Evolutionary conservation across 2,329 filamentous ascomycete genomes (phyloP).

Genomic region (Trichophyton mentagrophytes): DNA sequence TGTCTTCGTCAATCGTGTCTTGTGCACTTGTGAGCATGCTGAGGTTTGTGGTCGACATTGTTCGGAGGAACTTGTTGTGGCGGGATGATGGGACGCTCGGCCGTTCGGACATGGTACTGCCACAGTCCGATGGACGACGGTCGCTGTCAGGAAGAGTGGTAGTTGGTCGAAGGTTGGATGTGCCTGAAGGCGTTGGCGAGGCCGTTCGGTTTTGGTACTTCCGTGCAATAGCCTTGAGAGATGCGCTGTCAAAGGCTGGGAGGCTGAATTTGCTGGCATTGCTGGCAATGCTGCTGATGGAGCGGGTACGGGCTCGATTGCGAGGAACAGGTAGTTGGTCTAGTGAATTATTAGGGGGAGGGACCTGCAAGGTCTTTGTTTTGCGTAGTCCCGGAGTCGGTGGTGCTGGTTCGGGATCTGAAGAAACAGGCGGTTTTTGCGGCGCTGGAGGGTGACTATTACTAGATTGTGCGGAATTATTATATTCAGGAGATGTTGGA

Average conservation of each 20-base stretch:
- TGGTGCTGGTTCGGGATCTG: not conserved
- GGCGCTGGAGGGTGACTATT: not conserved
- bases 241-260: slow-evolving; percentile 9
- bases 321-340: not conserved
- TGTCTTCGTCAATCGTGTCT: not conserved
- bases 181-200: slow-evolving; percentile 3
- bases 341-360: not conserved
- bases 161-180: not conserved
- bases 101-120: slow-evolving; percentile 1
- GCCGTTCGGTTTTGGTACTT: slow-evolving; percentile 6
- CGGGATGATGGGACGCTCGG: not conserved
- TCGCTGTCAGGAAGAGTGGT: not conserved
- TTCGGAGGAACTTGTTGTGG: not conserved
- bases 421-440: not conserved
- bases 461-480: not conserved
- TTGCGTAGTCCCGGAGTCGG: not conserved
- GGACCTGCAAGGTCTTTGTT: not conserved
- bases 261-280: slow-evolving; percentile 12
- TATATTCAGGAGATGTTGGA: not conserved
- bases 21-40: not conserved
- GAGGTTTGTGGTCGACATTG: slow-evolving; percentile 8
- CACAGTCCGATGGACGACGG: slow-evolving; percentile 5
- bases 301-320: slow-evolving; percentile 8
- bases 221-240: slow-evolving; percentile 8
- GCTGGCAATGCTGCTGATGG: slow-evolving; percentile 14